Percentiles rank a stretch among this genome's conserved stretches.
Evolutionary conservation across 331 rosid species (phyloP).

Genomic region (Prunus yedoensis): DNA sequence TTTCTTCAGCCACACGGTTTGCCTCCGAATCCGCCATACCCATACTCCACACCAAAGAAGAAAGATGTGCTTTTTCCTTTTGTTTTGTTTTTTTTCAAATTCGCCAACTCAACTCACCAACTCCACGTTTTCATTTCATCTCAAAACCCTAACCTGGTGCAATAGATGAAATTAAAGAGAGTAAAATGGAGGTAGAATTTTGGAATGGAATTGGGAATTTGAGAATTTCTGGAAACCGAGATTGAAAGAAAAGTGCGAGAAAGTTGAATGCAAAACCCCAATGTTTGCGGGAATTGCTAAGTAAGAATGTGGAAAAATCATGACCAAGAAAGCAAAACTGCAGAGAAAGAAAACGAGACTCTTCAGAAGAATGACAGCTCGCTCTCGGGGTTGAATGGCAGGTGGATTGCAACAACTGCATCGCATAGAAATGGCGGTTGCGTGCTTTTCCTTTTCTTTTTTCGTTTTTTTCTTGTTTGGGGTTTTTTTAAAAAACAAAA

Average conservation of each 20-base stretch:
- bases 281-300: not conserved
- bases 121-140: not conserved
- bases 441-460: not conserved
- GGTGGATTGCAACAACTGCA: constrained; percentile 26
- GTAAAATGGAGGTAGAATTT: not conserved
- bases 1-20: constrained; percentile 30
- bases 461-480: too few relatives aligned
- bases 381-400: constrained; percentile 40
- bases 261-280: constrained; percentile 2
- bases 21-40: constrained; percentile 17
- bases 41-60: not conserved
- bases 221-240: constrained; percentile 1
- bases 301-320: constrained; percentile 1
- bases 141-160: not conserved
- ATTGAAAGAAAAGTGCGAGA: not conserved
- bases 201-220: not conserved
- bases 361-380: constrained; percentile 32
- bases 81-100: not conserved
- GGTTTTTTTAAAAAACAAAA: too few relatives aligned
- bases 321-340: constrained; percentile 3
- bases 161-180: not conserved
- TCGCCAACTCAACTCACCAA: not conserved
- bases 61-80: not conserved
- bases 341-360: not conserved
- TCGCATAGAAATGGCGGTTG: constrained; percentile 23